These are phyloP conservation scores for Cajanus cajan DNA, from an alignment of 306 rosid genomes.

Conservation along the genomic window DNA sequence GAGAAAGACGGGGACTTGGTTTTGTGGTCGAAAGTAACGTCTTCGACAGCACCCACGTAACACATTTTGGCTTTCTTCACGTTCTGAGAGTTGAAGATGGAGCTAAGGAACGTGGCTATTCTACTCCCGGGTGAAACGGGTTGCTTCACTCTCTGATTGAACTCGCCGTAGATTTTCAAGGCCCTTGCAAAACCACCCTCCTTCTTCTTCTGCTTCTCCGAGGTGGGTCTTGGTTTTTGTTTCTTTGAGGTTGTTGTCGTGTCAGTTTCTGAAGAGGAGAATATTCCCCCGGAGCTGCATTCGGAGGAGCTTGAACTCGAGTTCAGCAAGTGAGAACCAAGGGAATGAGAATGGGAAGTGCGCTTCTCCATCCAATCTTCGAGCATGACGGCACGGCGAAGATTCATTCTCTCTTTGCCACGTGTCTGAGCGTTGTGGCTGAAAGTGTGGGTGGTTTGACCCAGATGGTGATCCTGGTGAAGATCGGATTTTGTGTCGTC, in stretches of 20 bases:
- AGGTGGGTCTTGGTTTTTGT: slow-evolving; percentile 33
- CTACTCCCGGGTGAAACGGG: slow-evolving; percentile 68
- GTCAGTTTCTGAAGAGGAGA: slow-evolving; percentile 70
- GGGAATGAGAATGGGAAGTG: slow-evolving; percentile 17
- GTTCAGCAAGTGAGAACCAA: slow-evolving; percentile 37
- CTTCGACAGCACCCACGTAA: slow-evolving; percentile 65
- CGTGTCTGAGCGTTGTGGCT: slow-evolving; percentile 1
- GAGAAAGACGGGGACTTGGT: slow-evolving; percentile 44
- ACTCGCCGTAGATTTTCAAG: slow-evolving; percentile 53
- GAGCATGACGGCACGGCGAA: slow-evolving; percentile 51
- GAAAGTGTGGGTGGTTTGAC: slow-evolving; percentile 6
- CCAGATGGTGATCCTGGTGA: slow-evolving; percentile 30
- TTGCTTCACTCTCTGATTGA: slow-evolving; percentile 68
- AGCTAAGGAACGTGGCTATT: slow-evolving; percentile 55
- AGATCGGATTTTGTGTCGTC: slow-evolving; percentile 53
- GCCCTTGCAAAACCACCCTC: slow-evolving; percentile 53
- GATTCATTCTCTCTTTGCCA: slow-evolving; percentile 36
- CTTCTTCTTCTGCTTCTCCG: slow-evolving; percentile 16
- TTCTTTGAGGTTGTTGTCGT: slow-evolving; percentile 36
- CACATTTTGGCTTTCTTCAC: slow-evolving; percentile 80
- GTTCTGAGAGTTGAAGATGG: slow-evolving; percentile 63
- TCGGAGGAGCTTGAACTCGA: slow-evolving; percentile 63
- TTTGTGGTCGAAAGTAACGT: slow-evolving; percentile 52
- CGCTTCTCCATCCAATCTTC: slow-evolving; percentile 67
- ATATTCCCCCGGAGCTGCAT: slow-evolving; percentile 59